phyloP scores from a whole-genome alignment of 352 stramenopile genomes.

The Phytophthora kernoviae region DNA sequence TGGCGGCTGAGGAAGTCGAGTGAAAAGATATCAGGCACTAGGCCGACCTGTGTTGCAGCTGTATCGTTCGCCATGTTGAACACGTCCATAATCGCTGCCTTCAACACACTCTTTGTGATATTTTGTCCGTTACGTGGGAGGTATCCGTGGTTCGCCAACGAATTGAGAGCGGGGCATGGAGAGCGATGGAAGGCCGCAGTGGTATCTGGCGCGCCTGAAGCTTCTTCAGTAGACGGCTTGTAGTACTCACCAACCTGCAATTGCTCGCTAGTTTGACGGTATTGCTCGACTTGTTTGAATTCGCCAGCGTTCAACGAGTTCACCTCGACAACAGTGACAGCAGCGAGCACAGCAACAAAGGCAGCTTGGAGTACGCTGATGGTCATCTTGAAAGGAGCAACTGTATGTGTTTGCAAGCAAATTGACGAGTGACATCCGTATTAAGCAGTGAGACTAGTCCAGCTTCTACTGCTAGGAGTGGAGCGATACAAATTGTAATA shows the following conservation, averaged over 20 bases:
- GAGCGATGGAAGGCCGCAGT: slow-evolving; percentile 24
- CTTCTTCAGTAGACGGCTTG: slow-evolving; percentile 19
- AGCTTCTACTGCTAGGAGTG: too few species aligned
- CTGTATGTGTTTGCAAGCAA: too few species aligned
- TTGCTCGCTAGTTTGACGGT: background rate
- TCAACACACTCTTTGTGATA: slow-evolving; percentile 17
- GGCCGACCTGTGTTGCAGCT: background rate
- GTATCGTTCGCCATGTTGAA: background rate
- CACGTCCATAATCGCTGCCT: slow-evolving; percentile 13
- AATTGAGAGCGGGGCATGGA: slow-evolving; percentile 48
- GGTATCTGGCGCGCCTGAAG: slow-evolving; percentile 21
- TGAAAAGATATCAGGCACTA: slow-evolving; percentile 13
- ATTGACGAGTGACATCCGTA: too few species aligned
- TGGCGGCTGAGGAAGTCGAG: slow-evolving; percentile 31
- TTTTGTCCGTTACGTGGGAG: slow-evolving; percentile 37
- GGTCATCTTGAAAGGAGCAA: too few species aligned
- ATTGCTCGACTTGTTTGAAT: background rate
- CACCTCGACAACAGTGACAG: too few species aligned
- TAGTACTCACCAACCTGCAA: slow-evolving; percentile 32
- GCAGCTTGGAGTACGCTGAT: too few species aligned
- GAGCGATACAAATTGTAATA: too few species aligned
- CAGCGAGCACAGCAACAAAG: too few species aligned
- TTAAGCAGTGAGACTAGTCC: too few species aligned
- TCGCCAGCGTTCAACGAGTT: too few species aligned
- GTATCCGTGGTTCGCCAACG: slow-evolving; percentile 48